Evolutionary conservation across 768 basidiomycete genomes (phyloP), one percentile per base, ranked within the genome.

Genomic region (Dendrothele bispora): DNA sequence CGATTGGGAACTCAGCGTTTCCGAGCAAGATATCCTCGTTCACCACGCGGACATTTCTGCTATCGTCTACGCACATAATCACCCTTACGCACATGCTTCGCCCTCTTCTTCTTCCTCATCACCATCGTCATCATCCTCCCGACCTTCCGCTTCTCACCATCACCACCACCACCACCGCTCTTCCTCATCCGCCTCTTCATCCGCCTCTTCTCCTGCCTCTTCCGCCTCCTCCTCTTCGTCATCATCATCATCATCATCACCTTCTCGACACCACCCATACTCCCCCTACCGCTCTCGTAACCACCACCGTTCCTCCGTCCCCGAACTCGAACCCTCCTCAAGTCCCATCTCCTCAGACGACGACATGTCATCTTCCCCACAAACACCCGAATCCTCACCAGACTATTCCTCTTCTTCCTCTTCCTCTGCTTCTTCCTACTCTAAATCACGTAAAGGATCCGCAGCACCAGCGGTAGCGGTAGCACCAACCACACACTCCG

Each of bases 1-100:
- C 51, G 83, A 88, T 61, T 90, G 85, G 56, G 83, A 89, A 60
- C 75, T 90, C 32, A 70, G 75, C 48, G 65, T 90, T 53, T 66
- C 77, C 45, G 86, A 88, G 56, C 71, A 71, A 32, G 86, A 88
- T 57, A 54, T 89, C 49, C 73, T 88, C 40, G 65, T 63, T 43
- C 75, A 78, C 53, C 73, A 78, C 50, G 69, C 73, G 39, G 70
- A 67, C 27, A 41, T 53, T n/a, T 39, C 21, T 26, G 34, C 48
- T 43, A 26, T 46, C 43, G 40, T 42, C 39, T 10, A n/a, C n/a
- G n/a, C n/a, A n/a, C n/a, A n/a, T n/a, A n/a, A n/a, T n/a, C n/a
- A n/a, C n/a, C n/a, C 55, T 56, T 42, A 44, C 67, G 72, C 36
- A 57, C 61, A 39, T 61, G 60, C 46, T 47, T 64, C 20, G 57